These are phyloP conservation scores for Xanthoconium purpureum DNA, from an alignment of 768 basidiomycete species.

Conservation along the genomic window DNA sequence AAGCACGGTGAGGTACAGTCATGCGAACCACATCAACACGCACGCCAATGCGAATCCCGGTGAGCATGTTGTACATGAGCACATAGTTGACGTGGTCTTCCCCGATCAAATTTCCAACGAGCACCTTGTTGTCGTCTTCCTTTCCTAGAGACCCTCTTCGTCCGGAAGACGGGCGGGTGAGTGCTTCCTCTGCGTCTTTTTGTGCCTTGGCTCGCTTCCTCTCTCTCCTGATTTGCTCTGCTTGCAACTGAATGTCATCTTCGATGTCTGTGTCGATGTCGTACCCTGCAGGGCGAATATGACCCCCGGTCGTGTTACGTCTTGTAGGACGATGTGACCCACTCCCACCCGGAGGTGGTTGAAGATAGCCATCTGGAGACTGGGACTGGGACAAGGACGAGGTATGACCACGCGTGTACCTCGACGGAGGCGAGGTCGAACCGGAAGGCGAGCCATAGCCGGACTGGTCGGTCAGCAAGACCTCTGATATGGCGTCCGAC, in stretches of 20 bases:
- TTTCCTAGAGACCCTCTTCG: slow-evolving; percentile 23
- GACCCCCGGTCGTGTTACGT: slow-evolving; percentile 70
- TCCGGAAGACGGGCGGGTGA: slow-evolving; percentile 36
- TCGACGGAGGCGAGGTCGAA: slow-evolving; percentile 20
- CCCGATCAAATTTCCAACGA: slow-evolving; percentile 96
- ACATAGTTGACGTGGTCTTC: slow-evolving; percentile 99
- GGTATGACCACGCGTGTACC: slow-evolving; percentile 15
- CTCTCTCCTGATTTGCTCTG: slow-evolving; percentile 82
- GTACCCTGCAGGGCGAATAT: slow-evolving; percentile 31
- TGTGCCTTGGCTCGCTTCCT: slow-evolving; percentile 71
- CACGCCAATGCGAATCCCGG: slow-evolving; percentile 93
- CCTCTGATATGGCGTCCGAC: slow-evolving; percentile 21
- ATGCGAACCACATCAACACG: slow-evolving; percentile 26
- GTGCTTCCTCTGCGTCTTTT: slow-evolving; percentile 58
- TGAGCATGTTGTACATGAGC: slow-evolving; percentile 99
- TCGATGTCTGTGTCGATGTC: slow-evolving; percentile 40
- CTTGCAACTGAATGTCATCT: slow-evolving; percentile 78
- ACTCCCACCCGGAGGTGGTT: slow-evolving; percentile 39
- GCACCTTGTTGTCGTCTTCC: slow-evolving; percentile 51
- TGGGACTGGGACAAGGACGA: slow-evolving; percentile 26
- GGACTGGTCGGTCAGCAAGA: slow-evolving; percentile 19
- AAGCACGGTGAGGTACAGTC: slow-evolving; percentile 3
- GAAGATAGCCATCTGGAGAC: slow-evolving; percentile 48
- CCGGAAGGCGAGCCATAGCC: slow-evolving; percentile 15
- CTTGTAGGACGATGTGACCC: slow-evolving; percentile 45